Conservation (phyloP, 2,329 filamentous ascomycete species). For the Teratosphaeria destructans region DNA sequence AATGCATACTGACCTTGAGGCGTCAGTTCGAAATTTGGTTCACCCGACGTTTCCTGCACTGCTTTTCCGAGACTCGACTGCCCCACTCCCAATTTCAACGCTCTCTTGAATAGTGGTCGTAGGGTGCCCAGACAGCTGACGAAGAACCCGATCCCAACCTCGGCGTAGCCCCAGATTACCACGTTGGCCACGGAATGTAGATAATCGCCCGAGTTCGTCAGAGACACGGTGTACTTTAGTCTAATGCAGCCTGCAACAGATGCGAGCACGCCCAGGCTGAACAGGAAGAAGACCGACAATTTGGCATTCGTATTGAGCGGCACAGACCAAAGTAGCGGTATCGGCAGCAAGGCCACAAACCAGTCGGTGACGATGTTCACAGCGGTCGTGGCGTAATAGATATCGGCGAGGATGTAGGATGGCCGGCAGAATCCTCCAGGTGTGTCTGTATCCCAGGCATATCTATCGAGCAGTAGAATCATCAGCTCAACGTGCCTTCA, state of each 20-base stretch:
- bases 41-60: background rate
- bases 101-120: background rate
- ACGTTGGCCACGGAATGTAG: slow-evolving; percentile 25
- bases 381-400: slow-evolving; percentile 27
- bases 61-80: background rate
- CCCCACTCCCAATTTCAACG: background rate
- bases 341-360: slow-evolving; percentile 28
- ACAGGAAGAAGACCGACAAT: slow-evolving; percentile 27
- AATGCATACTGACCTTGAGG: background rate
- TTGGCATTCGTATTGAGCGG: slow-evolving; percentile 33
- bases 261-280: slow-evolving; percentile 27
- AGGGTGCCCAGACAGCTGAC: background rate
- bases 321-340: slow-evolving; percentile 34
- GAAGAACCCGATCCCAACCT: background rate
- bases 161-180: slow-evolving; percentile 23
- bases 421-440: slow-evolving; percentile 21
- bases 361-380: slow-evolving; percentile 29
- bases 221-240: slow-evolving; percentile 26
- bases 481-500: background rate
- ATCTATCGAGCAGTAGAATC: slow-evolving; percentile 6
- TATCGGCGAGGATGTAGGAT: slow-evolving; percentile 16
- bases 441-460: slow-evolving; percentile 19
- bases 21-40: background rate
- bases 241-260: slow-evolving; percentile 25
- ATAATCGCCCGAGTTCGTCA: slow-evolving; percentile 24